Percentiles rank a stretch among this genome's conserved stretches.
Conservation (phyloP, 768 basidiomycete species). For the Kwoniella pini region DNA sequence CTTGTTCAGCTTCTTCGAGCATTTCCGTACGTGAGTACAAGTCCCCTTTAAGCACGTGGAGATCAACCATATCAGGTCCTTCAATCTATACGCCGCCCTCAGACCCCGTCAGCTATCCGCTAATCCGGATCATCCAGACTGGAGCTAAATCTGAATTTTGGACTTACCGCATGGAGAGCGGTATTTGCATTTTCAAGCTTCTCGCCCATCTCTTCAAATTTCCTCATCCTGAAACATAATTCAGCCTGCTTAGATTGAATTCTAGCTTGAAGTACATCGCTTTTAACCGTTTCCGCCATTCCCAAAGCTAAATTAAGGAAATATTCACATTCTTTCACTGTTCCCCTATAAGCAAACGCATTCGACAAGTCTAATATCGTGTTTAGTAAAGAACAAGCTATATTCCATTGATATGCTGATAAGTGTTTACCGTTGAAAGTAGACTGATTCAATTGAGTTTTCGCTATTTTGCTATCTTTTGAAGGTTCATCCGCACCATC, state of each 20-base stretch:
- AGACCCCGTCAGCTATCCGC: constrained; percentile 9
- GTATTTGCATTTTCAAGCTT: constrained; percentile 45
- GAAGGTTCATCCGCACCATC: constrained; percentile 44
- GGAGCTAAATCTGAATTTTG: background rate
- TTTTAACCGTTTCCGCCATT: constrained; percentile 68
- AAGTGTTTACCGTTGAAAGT: constrained; percentile 55
- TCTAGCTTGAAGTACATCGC: constrained; percentile 66
- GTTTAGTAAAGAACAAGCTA: constrained; percentile 61
- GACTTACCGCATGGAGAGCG: constrained; percentile 23
- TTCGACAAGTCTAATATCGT: constrained; percentile 68
- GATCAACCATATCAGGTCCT: constrained; percentile 39
- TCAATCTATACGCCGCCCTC: constrained; percentile 15
- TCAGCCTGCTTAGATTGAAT: constrained; percentile 71
- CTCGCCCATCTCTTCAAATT: constrained; percentile 52
- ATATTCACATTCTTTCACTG: constrained; percentile 79
- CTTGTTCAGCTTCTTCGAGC: constrained; percentile 62
- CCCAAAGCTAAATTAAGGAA: constrained; percentile 76
- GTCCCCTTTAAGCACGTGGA: constrained; percentile 38
- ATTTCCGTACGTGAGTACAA: constrained; percentile 31
- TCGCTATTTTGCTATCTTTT: constrained; percentile 23
- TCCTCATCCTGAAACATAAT: constrained; percentile 63
- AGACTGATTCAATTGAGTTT: constrained; percentile 39
- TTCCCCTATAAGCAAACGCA: constrained; percentile 71
- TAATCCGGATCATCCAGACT: background rate
- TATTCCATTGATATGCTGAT: constrained; percentile 70